Conservation (phyloP, 768 basidiomycete genomes). For the Chlorophyllum brunneum region DNA sequence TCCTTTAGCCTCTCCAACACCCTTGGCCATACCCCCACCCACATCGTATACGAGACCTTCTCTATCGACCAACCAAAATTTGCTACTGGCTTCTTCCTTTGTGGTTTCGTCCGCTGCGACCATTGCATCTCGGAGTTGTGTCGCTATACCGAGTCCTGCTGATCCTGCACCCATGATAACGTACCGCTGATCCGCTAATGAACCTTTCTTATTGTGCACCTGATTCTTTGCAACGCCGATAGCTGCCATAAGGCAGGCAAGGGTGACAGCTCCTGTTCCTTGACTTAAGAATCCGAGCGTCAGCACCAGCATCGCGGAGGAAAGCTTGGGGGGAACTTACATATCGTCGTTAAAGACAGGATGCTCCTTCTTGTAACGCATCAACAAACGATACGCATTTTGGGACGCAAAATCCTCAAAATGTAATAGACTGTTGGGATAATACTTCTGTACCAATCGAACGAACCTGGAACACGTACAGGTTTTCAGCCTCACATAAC, state of each 20-base stretch:
- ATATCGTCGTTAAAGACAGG: constrained; percentile 86
- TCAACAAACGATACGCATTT: constrained; percentile 68
- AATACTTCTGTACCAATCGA: constrained; percentile 69
- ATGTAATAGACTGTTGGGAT: constrained; percentile 64
- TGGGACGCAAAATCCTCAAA: constrained; percentile 85
- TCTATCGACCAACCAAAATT: constrained; percentile 74
- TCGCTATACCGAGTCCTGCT: constrained; percentile 77
- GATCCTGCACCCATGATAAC: constrained; percentile 80
- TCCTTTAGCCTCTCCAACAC: constrained; percentile 31
- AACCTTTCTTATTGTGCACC: constrained; percentile 29
- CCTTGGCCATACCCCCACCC: constrained; percentile 15
- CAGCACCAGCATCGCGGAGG: no score
- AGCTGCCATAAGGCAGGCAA: constrained; percentile 66
- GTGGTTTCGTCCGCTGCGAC: constrained; percentile 49
- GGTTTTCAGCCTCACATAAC: neutral
- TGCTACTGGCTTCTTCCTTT: constrained; percentile 52
- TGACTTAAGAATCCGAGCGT: no score
- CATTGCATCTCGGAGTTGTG: constrained; percentile 76
- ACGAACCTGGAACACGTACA: constrained; percentile 51
- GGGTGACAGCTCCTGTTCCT: constrained; percentile 74
- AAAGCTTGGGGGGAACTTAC: no score
- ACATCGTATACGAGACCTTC: constrained; percentile 29
- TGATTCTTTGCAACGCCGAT: constrained; percentile 51
- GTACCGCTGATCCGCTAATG: constrained; percentile 68
- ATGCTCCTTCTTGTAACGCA: constrained; percentile 58